These are phyloP conservation scores for Auriscalpium orientale DNA, from an alignment of 768 basidiomycete genomes.

Conservation along the genomic window DNA sequence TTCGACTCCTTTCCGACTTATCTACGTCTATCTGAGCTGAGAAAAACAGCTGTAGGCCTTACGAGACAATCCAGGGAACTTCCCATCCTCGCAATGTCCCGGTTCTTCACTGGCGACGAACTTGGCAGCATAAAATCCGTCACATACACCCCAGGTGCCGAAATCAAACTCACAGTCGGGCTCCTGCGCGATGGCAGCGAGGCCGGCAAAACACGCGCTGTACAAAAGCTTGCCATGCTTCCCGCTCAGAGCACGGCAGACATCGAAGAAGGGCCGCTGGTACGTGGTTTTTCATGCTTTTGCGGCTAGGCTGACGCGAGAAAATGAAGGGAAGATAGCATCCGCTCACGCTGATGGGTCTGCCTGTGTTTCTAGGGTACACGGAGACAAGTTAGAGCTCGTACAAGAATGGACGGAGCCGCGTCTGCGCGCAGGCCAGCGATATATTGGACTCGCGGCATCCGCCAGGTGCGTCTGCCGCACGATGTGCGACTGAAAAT, in stretches of 20 bases:
- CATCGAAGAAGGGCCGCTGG: slow-evolving; percentile 1
- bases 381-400: slow-evolving; percentile 32
- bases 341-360: slow-evolving; percentile 59
- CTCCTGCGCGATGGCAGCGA: slow-evolving; percentile 27
- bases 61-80: too few species aligned
- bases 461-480: slow-evolving; percentile 38
- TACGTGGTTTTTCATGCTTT: neutral
- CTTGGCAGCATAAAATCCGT: slow-evolving; percentile 68
- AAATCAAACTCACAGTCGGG: slow-evolving; percentile 27
- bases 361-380: slow-evolving; percentile 34
- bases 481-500: neutral
- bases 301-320: slow-evolving; percentile 8
- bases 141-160: slow-evolving; percentile 29
- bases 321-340: slow-evolving; percentile 51
- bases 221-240: slow-evolving; percentile 32
- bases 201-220: slow-evolving; percentile 26
- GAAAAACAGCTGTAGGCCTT: too few species aligned
- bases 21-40: too few species aligned
- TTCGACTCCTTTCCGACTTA: too few species aligned
- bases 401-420: slow-evolving; percentile 57
- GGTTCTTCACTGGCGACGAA: slow-evolving; percentile 72
- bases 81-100: slow-evolving; percentile 38
- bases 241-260: neutral
- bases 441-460: slow-evolving; percentile 55
- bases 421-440: slow-evolving; percentile 41